These are phyloP conservation scores for Podila verticillata DNA, from an alignment of 192 early-diverging fungal genomes.

Conservation along the genomic window DNA sequence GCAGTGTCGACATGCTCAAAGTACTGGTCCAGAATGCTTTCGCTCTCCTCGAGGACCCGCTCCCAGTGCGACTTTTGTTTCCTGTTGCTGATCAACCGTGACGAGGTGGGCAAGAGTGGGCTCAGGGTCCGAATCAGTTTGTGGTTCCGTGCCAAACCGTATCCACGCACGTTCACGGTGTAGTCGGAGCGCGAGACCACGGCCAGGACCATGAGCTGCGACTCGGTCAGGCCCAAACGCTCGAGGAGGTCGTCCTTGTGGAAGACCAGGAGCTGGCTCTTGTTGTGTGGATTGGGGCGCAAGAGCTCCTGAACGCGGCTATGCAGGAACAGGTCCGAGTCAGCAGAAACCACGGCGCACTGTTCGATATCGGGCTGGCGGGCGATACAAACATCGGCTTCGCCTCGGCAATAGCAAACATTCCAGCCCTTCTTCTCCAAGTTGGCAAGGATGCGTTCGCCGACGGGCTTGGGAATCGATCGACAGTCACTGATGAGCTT, in stretches of 20 bases:
- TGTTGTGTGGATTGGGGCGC: neutral
- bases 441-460: neutral
- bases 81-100: neutral
- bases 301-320: neutral
- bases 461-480: neutral
- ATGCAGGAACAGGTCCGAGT: neutral
- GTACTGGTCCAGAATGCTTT: constrained; percentile 1
- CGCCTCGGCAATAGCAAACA: neutral
- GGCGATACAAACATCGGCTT: neutral
- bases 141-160: neutral
- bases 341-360: neutral
- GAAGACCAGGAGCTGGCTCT: neutral
- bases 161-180: neutral
- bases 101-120: neutral
- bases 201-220: constrained; percentile 1
- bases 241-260: neutral
- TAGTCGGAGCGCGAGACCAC: constrained; percentile 1
- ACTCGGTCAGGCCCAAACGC: neutral
- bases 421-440: constrained; percentile 1
- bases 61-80: neutral
- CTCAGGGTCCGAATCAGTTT: neutral
- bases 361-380: neutral
- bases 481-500: neutral
- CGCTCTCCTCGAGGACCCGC: neutral
- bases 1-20: constrained; percentile 2